Base-by-base conservation (phyloP, 2,329 filamentous ascomycete species). In the Penicillium sp. region DNA sequence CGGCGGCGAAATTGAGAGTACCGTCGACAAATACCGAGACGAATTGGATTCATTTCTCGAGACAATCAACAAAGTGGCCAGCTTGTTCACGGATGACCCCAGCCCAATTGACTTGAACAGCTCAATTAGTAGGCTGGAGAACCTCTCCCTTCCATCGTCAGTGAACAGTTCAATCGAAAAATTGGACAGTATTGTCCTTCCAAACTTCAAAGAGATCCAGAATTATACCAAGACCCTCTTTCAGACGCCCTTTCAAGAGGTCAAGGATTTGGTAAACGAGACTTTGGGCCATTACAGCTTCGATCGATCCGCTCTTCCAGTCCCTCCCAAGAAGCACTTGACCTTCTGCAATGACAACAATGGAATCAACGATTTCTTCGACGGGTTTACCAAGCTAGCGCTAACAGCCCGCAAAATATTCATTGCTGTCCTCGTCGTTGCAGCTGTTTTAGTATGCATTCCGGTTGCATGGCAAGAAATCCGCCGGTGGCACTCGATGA, bases 321-420 rank as follows among this genome's bases (percentile, higher is more conserved):
- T 96, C 2, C 91, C 94, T 1, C 77, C 87, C 63, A 96, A 96
- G 76, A 82, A 95, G 72, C 78, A 85, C 35, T 79, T 99, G 49
- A 87, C 82, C 0, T 97, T 99, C 76, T 99, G 94, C 78, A 90
- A 90, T 39, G 85, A 91, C 68, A 91, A 94, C 74, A 82, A 90
- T 61, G 85, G 83, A 30, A 88, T 99, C 72, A 85, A 87, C 67
- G 80, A 86, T 60, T 97, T 97, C 78, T 99, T 99, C 72, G 78
- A 86, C 53, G 79, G 79, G 11, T 79, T 97, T 1, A 84, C 84
- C 47, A 75, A 83, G 26, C 79, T 91, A 41, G 83, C 87, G n/a
- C 75, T 80, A 50, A 81, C 82, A 18, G 89, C 89, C 43, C 85
- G 85, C 66, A 89, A 86, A 57, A 83, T 88, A 44, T 91, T 95